phyloP scores from a whole-genome alignment of 164 flowering plant species.

The Annona squamosa region DNA sequence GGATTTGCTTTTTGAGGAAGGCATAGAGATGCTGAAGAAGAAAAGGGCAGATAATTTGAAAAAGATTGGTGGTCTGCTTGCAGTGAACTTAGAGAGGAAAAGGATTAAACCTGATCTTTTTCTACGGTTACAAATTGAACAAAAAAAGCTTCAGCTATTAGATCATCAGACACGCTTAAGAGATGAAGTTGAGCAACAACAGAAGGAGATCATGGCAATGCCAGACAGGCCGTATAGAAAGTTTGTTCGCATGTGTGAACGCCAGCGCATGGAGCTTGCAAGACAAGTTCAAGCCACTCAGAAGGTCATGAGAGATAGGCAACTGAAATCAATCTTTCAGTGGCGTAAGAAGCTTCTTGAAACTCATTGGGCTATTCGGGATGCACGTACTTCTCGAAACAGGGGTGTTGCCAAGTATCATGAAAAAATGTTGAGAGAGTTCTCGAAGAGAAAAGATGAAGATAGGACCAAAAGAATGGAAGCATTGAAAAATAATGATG shows the following conservation, averaged over 20 bases:
- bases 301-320: slow-evolving; percentile 83
- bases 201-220: slow-evolving; percentile 97
- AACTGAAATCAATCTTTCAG: slow-evolving; percentile 76
- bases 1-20: slow-evolving; percentile 81
- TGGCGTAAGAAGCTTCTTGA: slow-evolving; percentile 99
- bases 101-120: slow-evolving; percentile 95
- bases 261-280: slow-evolving; percentile 76
- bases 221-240: slow-evolving; percentile 91
- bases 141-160: slow-evolving; percentile 70
- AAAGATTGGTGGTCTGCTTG: slow-evolving; percentile 71
- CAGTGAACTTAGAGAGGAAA: slow-evolving; percentile 87
- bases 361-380: slow-evolving; percentile 96
- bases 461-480: slow-evolving; percentile 93
- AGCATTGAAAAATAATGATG: slow-evolving; percentile 98
- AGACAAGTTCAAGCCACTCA: slow-evolving; percentile 87
- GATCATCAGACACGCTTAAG: slow-evolving; percentile 81
- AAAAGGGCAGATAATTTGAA: slow-evolving; percentile 71
- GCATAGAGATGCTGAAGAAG: slow-evolving; percentile 59
- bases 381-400: slow-evolving; percentile 96
- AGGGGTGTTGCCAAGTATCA: slow-evolving; percentile 98
- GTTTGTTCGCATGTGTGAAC: slow-evolving; percentile 90
- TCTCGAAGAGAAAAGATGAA: slow-evolving; percentile 93
- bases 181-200: slow-evolving; percentile 91
- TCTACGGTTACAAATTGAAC: slow-evolving; percentile 82
- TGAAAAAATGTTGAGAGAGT: slow-evolving; percentile 92